phyloP scores from a whole-genome alignment of 1,284 basidiomycete species.

The Ustilago sp. region DNA sequence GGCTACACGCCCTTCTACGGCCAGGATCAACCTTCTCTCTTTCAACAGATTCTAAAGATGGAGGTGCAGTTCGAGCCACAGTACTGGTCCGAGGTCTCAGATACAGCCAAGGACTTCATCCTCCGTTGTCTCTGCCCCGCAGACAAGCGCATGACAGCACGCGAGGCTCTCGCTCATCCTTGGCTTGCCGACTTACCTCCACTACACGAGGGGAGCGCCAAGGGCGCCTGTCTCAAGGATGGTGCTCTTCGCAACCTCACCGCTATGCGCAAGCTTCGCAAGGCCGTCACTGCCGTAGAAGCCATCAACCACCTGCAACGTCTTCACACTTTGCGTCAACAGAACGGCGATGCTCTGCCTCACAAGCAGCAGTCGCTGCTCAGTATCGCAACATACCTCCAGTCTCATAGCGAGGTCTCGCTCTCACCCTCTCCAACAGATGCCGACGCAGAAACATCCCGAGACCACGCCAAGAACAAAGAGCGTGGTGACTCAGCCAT shows the following conservation, averaged over 20 bases:
- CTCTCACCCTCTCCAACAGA: constrained; percentile 25
- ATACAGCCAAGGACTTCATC: constrained; percentile 67
- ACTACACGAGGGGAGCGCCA: constrained; percentile 52
- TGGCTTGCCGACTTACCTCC: constrained; percentile 63
- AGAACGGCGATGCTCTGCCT: constrained; percentile 48
- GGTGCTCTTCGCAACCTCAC: constrained; percentile 53
- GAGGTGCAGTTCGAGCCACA: constrained; percentile 63
- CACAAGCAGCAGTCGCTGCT: constrained; percentile 54
- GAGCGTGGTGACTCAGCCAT: constrained; percentile 54
- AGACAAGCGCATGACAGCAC: constrained; percentile 62
- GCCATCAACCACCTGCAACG: constrained; percentile 60
- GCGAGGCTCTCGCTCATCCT: constrained; percentile 63
- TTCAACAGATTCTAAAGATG: constrained; percentile 66
- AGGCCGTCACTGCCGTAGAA: constrained; percentile 64
- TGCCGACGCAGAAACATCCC: neutral
- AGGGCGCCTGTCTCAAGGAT: constrained; percentile 62
- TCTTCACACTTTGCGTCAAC: constrained; percentile 58
- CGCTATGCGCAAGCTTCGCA: constrained; percentile 58
- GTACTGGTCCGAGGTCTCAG: constrained; percentile 66
- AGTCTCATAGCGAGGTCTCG: constrained; percentile 40
- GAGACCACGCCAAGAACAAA: constrained; percentile 3
- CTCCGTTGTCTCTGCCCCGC: constrained; percentile 61
- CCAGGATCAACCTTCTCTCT: constrained; percentile 61
- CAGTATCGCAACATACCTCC: constrained; percentile 48
- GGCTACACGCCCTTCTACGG: constrained; percentile 69